These are phyloP conservation scores for Hypoxylon sp. DNA, from an alignment of 2,329 filamentous ascomycete species.

Conservation along the genomic window DNA sequence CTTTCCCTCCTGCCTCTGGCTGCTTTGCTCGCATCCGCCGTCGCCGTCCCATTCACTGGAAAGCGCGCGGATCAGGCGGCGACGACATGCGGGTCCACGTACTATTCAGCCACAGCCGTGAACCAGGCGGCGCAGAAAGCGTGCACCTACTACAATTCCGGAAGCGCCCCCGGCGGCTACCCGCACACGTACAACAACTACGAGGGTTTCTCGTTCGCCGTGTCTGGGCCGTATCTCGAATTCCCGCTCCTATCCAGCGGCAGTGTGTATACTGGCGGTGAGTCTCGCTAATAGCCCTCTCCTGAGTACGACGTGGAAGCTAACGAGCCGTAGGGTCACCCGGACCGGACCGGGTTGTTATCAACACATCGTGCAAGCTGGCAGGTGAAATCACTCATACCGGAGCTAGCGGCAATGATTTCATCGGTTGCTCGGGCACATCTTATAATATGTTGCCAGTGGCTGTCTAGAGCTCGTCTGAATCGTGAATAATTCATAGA, in stretches of 20 bases:
- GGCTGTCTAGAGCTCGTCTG: neutral
- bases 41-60: conserved; percentile 50
- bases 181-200: conserved; percentile 72
- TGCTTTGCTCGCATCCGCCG: conserved; percentile 41
- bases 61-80: conserved; percentile 59
- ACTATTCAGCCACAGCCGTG: conserved; percentile 65
- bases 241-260: conserved; percentile 68
- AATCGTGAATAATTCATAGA: conserved; percentile 1
- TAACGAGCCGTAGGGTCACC: conserved; percentile 62
- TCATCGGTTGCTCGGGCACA: conserved; percentile 69
- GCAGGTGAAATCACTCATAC: conserved; percentile 78
- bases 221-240: conserved; percentile 71
- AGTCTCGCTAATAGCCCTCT: conserved; percentile 40
- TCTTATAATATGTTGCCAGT: conserved; percentile 6
- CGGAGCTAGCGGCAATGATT: conserved; percentile 75
- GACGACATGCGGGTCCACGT: conserved; percentile 65
- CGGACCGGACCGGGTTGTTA: conserved; percentile 75
- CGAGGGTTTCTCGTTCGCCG: conserved; percentile 71
- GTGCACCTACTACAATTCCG: conserved; percentile 62
- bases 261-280: conserved; percentile 68
- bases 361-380: conserved; percentile 67
- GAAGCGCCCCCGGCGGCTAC: conserved; percentile 66
- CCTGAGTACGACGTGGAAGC: neutral
- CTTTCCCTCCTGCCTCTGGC: conserved; percentile 43
- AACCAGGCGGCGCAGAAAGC: conserved; percentile 63